Base-by-base conservation (phyloP, 106 monocot genomes). In the Vanilla planifolia region DNA sequence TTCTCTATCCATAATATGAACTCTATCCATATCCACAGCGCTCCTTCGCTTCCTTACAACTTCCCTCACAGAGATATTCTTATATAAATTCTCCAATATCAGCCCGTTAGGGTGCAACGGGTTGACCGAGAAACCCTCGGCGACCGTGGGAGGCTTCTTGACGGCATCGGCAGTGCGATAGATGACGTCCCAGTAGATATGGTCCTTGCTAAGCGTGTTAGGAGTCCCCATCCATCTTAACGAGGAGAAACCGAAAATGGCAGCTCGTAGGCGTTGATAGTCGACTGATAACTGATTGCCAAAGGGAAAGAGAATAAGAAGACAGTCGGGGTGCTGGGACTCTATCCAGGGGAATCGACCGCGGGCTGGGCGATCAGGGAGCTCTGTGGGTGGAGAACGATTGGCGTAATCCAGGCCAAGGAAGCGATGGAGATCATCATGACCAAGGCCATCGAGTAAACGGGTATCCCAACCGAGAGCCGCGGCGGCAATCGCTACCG, bases 21-120 rank as follows among this genome's bases (percentile, higher is more conserved):
- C 72, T 0, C 98, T 77, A 20, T 98, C 98, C 98, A 98, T 85
- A 59, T 98, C 98, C 15, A 98, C 98, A 1, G 98, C 98, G 45
- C 91, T 91, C 67, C 98, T 71, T 33, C 98, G 65, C 64, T 75
- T 82, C 73, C 92, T 60, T 1, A 88, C 82, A 8, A 98, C 73
- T 70, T 98, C 91, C 36, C 76, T 68, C 29, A 88, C 67, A 0
- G 81, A 82, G 19, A 73, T 33, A 36, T 77, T 64, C 62, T 79
- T 68, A 43, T 98, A 98, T 10, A 80, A 47, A 24, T 53, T 58
- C 45, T 79, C 74, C 1, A 85, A 82, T 42, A 98, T 68, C 51
- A 78, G 39, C 8, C 67, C 47, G 40, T 73, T 85, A 40, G 51
- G 43, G 0, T 20, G 75, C 36, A 84, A 88, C 7, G 80, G 80